Evolutionary conservation across 495 filamentous ascomycete species (phyloP).

Genomic region (Clavariopsis aquatica): DNA sequence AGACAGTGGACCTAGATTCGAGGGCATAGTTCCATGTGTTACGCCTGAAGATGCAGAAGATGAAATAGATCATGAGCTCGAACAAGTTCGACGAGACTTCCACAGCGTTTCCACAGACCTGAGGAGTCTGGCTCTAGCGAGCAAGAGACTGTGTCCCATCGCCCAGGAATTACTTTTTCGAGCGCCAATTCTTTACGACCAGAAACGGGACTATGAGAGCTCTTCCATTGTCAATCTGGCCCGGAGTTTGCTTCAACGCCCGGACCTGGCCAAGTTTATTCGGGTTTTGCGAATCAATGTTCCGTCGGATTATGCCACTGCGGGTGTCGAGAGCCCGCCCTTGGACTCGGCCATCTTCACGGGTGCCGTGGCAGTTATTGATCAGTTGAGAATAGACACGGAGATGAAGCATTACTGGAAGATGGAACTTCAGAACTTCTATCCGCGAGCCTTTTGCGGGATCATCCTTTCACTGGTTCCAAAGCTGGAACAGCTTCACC

Average conservation of each 20-base stretch:
- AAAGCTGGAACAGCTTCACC: background rate
- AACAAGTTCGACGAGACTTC: background rate
- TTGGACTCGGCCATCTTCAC: background rate
- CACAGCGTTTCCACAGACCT: background rate
- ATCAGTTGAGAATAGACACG: background rate
- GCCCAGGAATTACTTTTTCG: conserved; percentile 1
- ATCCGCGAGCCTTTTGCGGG: background rate
- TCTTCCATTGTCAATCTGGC: background rate
- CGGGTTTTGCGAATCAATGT: background rate
- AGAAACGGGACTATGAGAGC: background rate
- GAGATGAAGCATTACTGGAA: background rate
- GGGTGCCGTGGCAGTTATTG: background rate
- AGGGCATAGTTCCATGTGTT: background rate
- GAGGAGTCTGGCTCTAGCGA: background rate
- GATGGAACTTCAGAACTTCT: background rate
- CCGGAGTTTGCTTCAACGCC: background rate
- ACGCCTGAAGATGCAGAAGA: background rate
- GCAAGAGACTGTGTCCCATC: background rate
- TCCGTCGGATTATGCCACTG: background rate
- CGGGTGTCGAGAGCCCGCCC: background rate
- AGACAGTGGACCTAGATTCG: background rate
- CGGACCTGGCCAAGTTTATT: background rate
- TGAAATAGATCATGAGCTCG: conserved; percentile 1
- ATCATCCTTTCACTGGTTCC: background rate
- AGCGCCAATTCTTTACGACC: conserved; percentile 1